Base-by-base conservation (phyloP, 768 basidiomycete species). In the Boletus subcaerulescens region DNA sequence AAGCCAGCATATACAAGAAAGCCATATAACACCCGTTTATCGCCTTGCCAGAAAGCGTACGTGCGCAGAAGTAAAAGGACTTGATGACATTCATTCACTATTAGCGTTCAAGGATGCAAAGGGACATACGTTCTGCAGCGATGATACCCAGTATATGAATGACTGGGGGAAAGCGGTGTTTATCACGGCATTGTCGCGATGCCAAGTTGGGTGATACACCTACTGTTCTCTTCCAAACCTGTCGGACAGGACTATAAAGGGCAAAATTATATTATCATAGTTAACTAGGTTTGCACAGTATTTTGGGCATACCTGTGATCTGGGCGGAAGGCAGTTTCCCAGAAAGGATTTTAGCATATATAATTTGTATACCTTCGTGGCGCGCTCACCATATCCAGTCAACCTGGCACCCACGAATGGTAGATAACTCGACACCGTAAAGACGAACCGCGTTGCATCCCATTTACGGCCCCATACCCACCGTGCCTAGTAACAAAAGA, bases 401-500 rank as follows among this genome's bases (percentile, higher is more conserved):
- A 67, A 26, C 7, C 15, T 56, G 32, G 18, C 11, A 6, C 59
- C 62, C 7, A 40, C 33, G 26, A 61, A 64, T 4, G 64, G 62
- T 11, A 67, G 26, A 49, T 67, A 65, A 29, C 62, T 64, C 6
- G 64, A 66, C 17, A 48, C 17, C 12, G 38, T 54, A 22, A 67
- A 65, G 31, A 61, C 9, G 32, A 50, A 12, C 24, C 61, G 59
- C 1, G 59, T 61, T 13, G 5, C 24, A 29, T 55, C 53, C 62
- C 64, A 65, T 22, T 17, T 33, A n/a, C 59, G 55, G 4, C 46
- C 43, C 64, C 62, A 66, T 3, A 66, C 47, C 56, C 56, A 65
- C n/a, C 36, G 51, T 22, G 29, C 62, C 64, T 65, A 24, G 24
- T 24, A 26, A 40, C 4, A 11, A 29, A 31, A 5, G 5, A n/a